A percentile compares a stretch with the other conserved stretches of the same genome.
These are phyloP conservation scores for Cronartium ribicola DNA, from an alignment of 1,284 basidiomycete genomes.

Conservation along the genomic window DNA sequence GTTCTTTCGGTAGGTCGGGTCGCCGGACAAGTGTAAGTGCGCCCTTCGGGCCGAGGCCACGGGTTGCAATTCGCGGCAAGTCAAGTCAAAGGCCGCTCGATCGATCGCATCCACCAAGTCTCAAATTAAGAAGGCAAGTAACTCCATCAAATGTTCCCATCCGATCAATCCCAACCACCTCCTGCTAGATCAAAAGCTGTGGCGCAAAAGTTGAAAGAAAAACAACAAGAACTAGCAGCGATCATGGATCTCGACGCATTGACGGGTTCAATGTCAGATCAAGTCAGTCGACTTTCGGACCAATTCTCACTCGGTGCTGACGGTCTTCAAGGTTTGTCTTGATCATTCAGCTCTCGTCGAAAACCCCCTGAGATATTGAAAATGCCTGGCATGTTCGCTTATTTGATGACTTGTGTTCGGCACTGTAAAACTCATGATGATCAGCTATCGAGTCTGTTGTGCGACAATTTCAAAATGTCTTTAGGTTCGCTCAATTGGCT, in stretches of 20 bases:
- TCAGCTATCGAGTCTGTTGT: conserved; percentile 29
- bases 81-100: no score
- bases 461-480: conserved; percentile 29
- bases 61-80: no score
- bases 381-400: neutral
- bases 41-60: no score
- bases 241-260: conserved; percentile 17
- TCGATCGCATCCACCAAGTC: neutral
- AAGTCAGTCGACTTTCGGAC: conserved; percentile 9
- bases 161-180: neutral
- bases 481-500: conserved; percentile 25
- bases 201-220: conserved; percentile 16
- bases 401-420: neutral
- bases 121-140: neutral
- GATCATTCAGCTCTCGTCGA: neutral
- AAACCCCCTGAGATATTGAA: neutral
- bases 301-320: conserved; percentile 17
- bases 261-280: conserved; percentile 11
- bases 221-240: conserved; percentile 12
- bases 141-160: neutral
- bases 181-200: neutral
- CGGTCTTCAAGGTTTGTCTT: neutral
- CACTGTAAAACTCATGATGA: neutral
- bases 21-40: no score
- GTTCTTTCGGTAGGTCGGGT: no score